Evolutionary conservation across 306 rosid genomes (phyloP), one percentile per base, ranked within the genome.

Genomic region (Quillaja saponaria): DNA sequence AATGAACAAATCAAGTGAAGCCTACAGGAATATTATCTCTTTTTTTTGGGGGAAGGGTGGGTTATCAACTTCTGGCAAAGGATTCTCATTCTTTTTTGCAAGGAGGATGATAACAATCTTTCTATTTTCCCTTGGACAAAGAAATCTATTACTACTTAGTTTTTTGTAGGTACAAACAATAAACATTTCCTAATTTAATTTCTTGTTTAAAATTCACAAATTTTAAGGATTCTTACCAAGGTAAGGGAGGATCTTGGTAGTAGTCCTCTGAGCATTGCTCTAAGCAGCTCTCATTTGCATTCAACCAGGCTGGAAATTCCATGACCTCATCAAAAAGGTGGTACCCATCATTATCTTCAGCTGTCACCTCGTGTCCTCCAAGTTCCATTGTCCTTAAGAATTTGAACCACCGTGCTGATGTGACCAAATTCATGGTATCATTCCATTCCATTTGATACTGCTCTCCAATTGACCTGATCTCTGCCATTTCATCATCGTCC

Each of bases 341-440:
- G 55, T 45, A 56, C 35, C 57, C 73, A 47, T 66, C 67, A 50
- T 34, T 65, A 14, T 67, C 81, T 58, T 77, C 84, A 53, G 19
- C 47, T 44, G 79, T 75, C 34, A 39, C 49, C 38, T 74, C 77
- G 47, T 80, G 73, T 49, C 37, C 73, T 18, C 66, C 75, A 35
- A 69, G 67, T 61, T 87, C 96, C 82, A 77, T 75, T 41, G 63
- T 69, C 80, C 76, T 81, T 85, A 84, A 77, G 75, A 78, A 84
- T 68, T 82, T 88, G 59, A 79, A 78, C 96, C 98, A 91, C 83
- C 87, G 76, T 34, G 97, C 97, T 63, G 96, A 85, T 40, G 85
- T 83, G 17, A 81, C 87, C 83, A 81, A 71, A 65, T 77, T 88
- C 83, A 88, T 72, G 14, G 84, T 77, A 68, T 88, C 96, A 76